Evolutionary conservation across 305 asterid species (phyloP).

Genomic region (Fraxinus nigra): DNA sequence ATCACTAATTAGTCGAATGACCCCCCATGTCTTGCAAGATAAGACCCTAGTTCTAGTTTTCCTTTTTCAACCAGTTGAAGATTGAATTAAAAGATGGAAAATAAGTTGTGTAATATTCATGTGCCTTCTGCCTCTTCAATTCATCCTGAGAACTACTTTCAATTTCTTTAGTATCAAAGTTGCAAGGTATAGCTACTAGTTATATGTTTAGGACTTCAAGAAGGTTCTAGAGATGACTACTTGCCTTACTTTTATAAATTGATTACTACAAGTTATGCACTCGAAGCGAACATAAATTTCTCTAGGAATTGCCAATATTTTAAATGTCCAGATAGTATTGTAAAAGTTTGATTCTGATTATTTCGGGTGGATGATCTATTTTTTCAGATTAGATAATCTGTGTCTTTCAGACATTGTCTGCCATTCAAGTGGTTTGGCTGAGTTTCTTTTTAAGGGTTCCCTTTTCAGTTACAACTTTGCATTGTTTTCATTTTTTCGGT

Average conservation of each 20-base stretch:
- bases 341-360: background rate
- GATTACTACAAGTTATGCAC: conserved; percentile 3
- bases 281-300: background rate
- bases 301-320: conserved; percentile 5
- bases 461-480: background rate
- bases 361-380: background rate
- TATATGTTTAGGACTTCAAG: background rate
- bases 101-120: background rate
- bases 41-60: background rate
- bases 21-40: background rate
- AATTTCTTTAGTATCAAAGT: background rate
- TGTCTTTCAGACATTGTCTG: background rate
- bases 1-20: background rate
- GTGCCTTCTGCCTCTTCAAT: background rate
- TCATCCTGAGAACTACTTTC: background rate
- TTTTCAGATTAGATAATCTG: background rate
- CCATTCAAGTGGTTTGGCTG: background rate
- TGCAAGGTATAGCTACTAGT: background rate
- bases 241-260: conserved; percentile 5
- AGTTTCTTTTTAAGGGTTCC: background rate
- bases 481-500: conserved; percentile 2
- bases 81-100: background rate
- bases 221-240: background rate
- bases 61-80: background rate
- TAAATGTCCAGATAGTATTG: background rate